Conservation (phyloP, 2,329 filamentous ascomycete species). For the Plectosphaerella plurivora region DNA sequence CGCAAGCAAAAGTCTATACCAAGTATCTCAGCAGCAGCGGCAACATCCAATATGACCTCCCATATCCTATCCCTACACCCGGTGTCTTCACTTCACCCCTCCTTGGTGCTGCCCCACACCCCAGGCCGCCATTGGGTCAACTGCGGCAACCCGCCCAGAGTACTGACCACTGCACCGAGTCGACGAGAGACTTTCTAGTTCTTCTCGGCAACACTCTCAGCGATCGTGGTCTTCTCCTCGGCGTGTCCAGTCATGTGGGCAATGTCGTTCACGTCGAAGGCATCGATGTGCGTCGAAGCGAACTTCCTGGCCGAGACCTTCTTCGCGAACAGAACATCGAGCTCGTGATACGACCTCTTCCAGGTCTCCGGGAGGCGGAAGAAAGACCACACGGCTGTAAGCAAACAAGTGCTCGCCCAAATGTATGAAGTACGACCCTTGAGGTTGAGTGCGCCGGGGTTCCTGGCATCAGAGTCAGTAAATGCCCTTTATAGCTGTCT, state of each 20-base stretch:
- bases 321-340: slow-evolving; percentile 12
- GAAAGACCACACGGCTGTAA: no score
- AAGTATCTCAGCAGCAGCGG: no score
- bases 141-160: no score
- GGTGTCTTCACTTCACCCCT: no score
- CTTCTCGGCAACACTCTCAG: not conserved
- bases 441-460: slow-evolving; percentile 31
- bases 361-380: slow-evolving; percentile 19
- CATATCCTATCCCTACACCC: no score
- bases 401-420: slow-evolving; percentile 12
- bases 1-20: no score
- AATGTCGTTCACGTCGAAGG: slow-evolving; percentile 1
- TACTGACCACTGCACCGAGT: no score
- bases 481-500: no score
- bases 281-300: not conserved
- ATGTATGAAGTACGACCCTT: slow-evolving; percentile 30
- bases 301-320: slow-evolving; percentile 1
- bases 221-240: not conserved
- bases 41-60: no score
- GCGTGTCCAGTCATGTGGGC: not conserved
- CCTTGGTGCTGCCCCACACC: no score
- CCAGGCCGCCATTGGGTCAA: no score
- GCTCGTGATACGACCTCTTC: slow-evolving; percentile 17
- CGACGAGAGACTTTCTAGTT: not conserved
- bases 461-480: no score